These are phyloP conservation scores for Phytophthora pini DNA, from an alignment of 352 stramenopile species.

Conservation along the genomic window DNA sequence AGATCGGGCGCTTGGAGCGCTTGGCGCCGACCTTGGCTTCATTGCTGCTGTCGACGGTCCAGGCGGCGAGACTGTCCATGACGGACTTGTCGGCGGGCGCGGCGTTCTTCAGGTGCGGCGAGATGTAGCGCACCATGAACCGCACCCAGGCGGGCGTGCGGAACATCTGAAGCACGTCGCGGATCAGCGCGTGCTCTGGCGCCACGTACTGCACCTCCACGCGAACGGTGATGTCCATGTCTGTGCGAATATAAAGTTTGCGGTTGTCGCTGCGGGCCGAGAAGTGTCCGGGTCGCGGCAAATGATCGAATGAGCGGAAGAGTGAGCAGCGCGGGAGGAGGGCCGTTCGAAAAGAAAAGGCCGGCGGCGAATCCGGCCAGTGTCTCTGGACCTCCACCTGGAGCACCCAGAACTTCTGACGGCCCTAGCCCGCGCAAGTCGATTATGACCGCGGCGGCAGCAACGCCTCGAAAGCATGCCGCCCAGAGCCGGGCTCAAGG, in stretches of 20 bases:
- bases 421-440: constrained; percentile 21
- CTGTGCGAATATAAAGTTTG: not conserved
- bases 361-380: constrained; percentile 23
- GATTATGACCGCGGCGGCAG: constrained; percentile 18
- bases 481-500: constrained; percentile 22
- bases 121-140: constrained; percentile 90
- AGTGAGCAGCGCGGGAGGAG: constrained; percentile 36
- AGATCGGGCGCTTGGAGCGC: constrained; percentile 30
- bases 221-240: constrained; percentile 83
- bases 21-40: not conserved
- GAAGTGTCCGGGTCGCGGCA: constrained; percentile 33
- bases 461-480: constrained; percentile 22
- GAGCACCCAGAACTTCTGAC: constrained; percentile 23
- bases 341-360: constrained; percentile 43
- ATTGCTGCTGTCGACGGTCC: constrained; percentile 20
- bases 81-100: constrained; percentile 77
- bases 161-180: constrained; percentile 85
- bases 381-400: constrained; percentile 40
- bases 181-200: constrained; percentile 61
- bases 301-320: constrained; percentile 48
- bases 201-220: constrained; percentile 85
- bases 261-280: constrained; percentile 5
- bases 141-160: constrained; percentile 81
- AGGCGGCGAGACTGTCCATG: constrained; percentile 54
- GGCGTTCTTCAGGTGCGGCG: constrained; percentile 83